These are phyloP conservation scores for Sphaerulina populicola DNA, from an alignment of 2,329 filamentous ascomycete species.

Conservation along the genomic window DNA sequence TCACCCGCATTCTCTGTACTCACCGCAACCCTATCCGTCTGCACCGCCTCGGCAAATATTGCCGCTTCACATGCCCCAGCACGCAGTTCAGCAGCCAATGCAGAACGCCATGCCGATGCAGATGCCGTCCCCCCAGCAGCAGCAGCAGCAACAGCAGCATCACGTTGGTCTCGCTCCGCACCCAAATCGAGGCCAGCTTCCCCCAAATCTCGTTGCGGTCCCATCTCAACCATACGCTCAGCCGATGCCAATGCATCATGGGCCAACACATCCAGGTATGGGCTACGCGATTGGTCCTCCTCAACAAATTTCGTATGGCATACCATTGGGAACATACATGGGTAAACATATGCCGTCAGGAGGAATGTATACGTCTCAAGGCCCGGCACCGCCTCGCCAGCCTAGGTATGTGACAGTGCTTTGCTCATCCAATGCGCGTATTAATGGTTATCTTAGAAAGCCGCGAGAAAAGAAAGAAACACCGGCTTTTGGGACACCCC, in stretches of 20 bases:
- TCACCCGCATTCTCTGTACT: background rate
- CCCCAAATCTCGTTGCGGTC: slow-evolving; percentile 6
- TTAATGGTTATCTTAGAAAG: slow-evolving; percentile 10
- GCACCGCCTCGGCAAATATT: background rate
- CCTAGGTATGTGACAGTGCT: slow-evolving; percentile 1
- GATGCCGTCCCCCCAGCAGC: background rate
- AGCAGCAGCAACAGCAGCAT: background rate
- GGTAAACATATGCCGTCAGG: background rate
- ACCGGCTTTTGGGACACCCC: slow-evolving; percentile 14
- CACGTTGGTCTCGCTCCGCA: slow-evolving; percentile 6
- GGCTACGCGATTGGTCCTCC: slow-evolving; percentile 14
- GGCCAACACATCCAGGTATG: slow-evolving; percentile 10
- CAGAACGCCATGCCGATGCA: background rate
- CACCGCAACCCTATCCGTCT: background rate
- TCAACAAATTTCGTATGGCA: slow-evolving; percentile 13
- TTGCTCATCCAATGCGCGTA: background rate
- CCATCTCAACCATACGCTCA: slow-evolving; percentile 18
- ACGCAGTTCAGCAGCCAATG: background rate
- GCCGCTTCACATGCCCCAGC: background rate
- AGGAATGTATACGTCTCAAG: background rate
- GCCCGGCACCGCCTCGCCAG: background rate
- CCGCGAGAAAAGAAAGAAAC: slow-evolving; percentile 15
- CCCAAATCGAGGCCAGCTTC: slow-evolving; percentile 8
- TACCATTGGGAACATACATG: slow-evolving; percentile 11
- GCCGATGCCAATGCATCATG: slow-evolving; percentile 7